Evolutionary conservation across 1,139 yeast genomes (phyloP), one percentile per base, ranked within the genome.

Genomic region (Hansenula lynferdii): DNA sequence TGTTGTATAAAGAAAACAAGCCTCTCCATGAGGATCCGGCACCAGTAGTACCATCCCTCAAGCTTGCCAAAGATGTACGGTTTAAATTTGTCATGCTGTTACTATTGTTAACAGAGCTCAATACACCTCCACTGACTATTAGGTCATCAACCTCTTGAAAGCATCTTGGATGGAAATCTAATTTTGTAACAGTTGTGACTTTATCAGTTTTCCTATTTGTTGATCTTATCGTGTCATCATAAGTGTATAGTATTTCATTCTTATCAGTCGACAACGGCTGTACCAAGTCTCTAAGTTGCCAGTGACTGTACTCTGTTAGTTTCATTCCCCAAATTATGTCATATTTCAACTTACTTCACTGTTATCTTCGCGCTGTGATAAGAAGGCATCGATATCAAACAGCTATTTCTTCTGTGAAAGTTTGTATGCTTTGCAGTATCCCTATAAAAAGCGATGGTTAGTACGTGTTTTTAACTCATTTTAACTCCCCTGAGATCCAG

Each of bases 201-300:
- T 60, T 57, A 36, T 63, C 63, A 9, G 66, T 57, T 22, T 51
- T 44, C 27, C 76, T 61, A 42, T 73, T 67, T 9, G 79, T 57
- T 12, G 64, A 50, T 43, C 70, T 67, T 21, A 79, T 64, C 19
- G 64, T 52, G 41, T 68, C 68, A 35, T 72, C 73, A 41, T 65
- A 63, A 1, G 81, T 77, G 50, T 75, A 78, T 27, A 72, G 59
- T 12, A 77, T 61, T 36, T 70, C 67, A 36, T 64, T 61, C 17
- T 65, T 61, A 21, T 58, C 51, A 10, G 40, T 39, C 0, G 72
- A 58, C 1, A 70, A 64, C 16, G 68, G 64, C 40, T 82, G 77
- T 19, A 87, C 65, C 52, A 89, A 69, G 54, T 89, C 95, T 35
- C 95, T 69, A 31, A 89, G 66, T 58, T 89, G 97, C 96, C 96